Conservation (phyloP, 306 rosid species). For the Hippophae rhamnoides region DNA sequence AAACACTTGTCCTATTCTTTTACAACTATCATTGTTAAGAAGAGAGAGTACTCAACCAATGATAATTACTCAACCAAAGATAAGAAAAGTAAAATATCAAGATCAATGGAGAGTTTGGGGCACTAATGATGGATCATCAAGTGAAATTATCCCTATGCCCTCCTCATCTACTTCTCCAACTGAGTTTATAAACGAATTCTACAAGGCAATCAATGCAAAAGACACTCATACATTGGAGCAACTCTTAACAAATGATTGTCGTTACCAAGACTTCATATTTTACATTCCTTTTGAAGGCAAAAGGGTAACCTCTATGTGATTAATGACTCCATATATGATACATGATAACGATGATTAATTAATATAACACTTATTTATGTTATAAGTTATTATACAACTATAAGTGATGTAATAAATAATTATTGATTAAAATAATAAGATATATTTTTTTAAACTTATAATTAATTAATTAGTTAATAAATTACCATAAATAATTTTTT, state of each 20-base stretch:
- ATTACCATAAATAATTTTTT: too few species aligned
- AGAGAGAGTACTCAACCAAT: not conserved
- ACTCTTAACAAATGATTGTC: slow-evolving; percentile 27
- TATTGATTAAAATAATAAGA: too few species aligned
- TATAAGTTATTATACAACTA: too few species aligned
- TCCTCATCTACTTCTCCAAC: slow-evolving; percentile 12
- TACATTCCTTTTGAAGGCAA: slow-evolving; percentile 23
- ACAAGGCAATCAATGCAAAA: slow-evolving; percentile 26
- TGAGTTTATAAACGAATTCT: slow-evolving; percentile 17
- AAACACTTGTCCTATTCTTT: slow-evolving; percentile 4
- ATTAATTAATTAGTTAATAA: too few species aligned
- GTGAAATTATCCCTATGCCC: slow-evolving; percentile 8
- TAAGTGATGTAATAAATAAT: too few species aligned
- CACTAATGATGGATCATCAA: slow-evolving; percentile 30
- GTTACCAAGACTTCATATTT: slow-evolving; percentile 33
- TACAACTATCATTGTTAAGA: not conserved
- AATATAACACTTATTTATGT: too few species aligned
- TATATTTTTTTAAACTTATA: too few species aligned
- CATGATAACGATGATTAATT: too few species aligned
- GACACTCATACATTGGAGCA: slow-evolving; percentile 18
- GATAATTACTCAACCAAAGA: not conserved
- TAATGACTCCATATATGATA: too few species aligned
- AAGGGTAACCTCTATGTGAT: slow-evolving; percentile 6
- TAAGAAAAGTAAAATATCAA: not conserved
- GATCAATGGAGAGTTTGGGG: slow-evolving; percentile 30